Evolutionary conservation across 768 basidiomycete genomes (phyloP).

Genomic region (Podaxis sp.): DNA sequence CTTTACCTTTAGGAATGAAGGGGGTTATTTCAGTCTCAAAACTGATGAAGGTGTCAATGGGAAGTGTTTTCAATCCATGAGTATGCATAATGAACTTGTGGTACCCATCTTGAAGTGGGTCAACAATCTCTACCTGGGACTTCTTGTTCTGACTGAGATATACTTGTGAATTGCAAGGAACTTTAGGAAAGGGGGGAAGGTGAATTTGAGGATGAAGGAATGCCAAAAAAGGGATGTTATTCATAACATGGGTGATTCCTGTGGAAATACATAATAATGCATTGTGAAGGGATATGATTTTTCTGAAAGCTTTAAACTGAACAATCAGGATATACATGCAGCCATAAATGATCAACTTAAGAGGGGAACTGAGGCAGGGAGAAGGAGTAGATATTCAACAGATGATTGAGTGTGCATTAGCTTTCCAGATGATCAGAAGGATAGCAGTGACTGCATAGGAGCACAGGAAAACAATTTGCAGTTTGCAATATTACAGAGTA

Average conservation of each 20-base stretch:
- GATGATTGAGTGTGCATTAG: too few relatives aligned
- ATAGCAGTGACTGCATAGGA: background rate
- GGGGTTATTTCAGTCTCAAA: background rate
- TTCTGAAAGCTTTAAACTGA: background rate
- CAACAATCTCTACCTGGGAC: background rate
- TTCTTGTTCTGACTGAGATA: background rate
- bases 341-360: background rate
- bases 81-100: slow-evolving; percentile 1
- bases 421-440: too few relatives aligned
- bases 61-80: background rate
- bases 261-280: too few relatives aligned
- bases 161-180: background rate
- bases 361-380: too few relatives aligned
- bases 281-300: background rate
- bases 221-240: too few relatives aligned
- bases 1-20: too few relatives aligned
- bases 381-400: too few relatives aligned
- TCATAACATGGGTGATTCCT: background rate
- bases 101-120: background rate
- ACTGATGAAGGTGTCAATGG: background rate
- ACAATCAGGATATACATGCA: background rate
- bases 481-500: background rate
- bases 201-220: too few relatives aligned
- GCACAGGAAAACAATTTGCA: background rate
- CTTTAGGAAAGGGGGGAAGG: too few relatives aligned